phyloP scores from a whole-genome alignment of 1,284 basidiomycete species.

The Cryptococcus wingfieldii region DNA sequence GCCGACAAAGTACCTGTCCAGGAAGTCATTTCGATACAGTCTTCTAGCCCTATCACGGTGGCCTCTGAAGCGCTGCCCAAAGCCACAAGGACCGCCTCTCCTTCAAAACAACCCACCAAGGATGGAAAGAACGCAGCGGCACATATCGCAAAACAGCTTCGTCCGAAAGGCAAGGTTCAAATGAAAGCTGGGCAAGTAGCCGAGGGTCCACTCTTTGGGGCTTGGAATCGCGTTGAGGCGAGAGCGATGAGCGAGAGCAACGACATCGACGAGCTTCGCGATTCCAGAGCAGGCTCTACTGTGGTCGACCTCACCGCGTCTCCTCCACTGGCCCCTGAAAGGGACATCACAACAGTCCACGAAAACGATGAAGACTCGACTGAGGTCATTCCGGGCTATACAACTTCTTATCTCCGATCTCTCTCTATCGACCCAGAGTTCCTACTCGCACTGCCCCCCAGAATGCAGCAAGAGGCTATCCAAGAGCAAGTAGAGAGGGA shows the following conservation, averaged over 20 bases:
- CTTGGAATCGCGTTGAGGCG: constrained; percentile 25
- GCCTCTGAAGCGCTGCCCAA: not conserved
- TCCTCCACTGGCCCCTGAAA: not conserved
- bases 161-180: constrained; percentile 42
- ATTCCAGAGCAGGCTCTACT: constrained; percentile 2
- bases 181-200: constrained; percentile 31
- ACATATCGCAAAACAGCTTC: constrained; percentile 41
- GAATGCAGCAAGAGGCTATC: constrained; percentile 66
- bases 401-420: constrained; percentile 55
- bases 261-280: not conserved
- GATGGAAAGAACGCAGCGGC: constrained; percentile 29
- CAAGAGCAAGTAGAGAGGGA: constrained; percentile 51
- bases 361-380: constrained; percentile 1
- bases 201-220: constrained; percentile 33
- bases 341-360: not conserved
- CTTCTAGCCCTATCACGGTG: not conserved
- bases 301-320: constrained; percentile 13
- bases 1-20: not conserved
- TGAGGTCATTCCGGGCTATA: constrained; percentile 22
- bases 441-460: constrained; percentile 65
- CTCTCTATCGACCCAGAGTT: constrained; percentile 67
- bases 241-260: not conserved
- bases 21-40: not conserved
- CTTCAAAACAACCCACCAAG: constrained; percentile 3
- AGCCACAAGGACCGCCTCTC: constrained; percentile 6